Evolutionary conservation across 257 asterid species (phyloP), one percentile per base, ranked within the genome.

Genomic region (Datura wrightii): DNA sequence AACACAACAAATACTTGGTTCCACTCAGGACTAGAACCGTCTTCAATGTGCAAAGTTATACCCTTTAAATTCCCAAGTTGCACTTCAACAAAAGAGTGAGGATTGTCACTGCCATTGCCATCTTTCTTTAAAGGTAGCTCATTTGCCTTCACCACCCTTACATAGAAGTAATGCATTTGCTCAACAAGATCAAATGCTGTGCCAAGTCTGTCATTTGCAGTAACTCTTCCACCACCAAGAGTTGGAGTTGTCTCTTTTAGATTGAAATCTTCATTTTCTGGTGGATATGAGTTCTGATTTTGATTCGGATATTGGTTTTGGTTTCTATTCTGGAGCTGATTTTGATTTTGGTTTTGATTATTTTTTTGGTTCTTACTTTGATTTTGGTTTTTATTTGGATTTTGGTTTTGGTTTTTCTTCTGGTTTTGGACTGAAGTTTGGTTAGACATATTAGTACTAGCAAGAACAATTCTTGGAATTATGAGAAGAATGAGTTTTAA

Each of bases 101-200:
- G 92, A 42, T n/a, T 70, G 36, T 80, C 85, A 48, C 87, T 87
- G 16, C 84, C 88, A 41, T 88, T 88, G 15, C 82, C 86, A 46
- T 85, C 90, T 53, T 87, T 93, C 54, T 87, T 87, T 9, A 79
- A 34, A 1, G 92, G 92, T 67, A 95, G 83, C 34, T 92, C 93
- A 87, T 87, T 92, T 46, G 94, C 98, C 89, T 93, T 94, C 3
- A 94, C 92, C 36, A 95, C 95, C 82, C 95, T 86, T 14, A 93
- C 85, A 66, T 87, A 94, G 16, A 96, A 72, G 86, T 93, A 96
- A 5, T 94, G 93, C 98, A 96, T 96, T 83, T 93, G 94, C 87
- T 94, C 99, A 66, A 96, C 99, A 84, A 96, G 86, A 87, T 94
- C 96, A 87, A 90, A 94, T 82, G 98, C 92, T 5, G 96, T 93